Evolutionary conservation across 305 asterid species (phyloP).

Genomic region (Fraxinus velutina): DNA sequence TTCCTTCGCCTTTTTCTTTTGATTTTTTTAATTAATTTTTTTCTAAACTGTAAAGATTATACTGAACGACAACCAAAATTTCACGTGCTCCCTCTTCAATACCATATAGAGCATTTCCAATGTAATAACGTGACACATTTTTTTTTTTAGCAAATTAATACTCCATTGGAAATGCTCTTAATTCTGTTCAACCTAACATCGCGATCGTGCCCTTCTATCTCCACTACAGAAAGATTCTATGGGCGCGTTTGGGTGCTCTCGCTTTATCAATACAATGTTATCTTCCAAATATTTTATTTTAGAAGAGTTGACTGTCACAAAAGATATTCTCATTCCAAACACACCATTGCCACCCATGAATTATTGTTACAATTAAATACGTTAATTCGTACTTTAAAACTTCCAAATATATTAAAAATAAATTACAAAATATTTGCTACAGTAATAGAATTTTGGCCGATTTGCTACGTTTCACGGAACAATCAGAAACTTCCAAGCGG

Average conservation of each 20-base stretch:
- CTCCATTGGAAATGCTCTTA: too few relatives aligned
- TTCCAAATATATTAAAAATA: neutral
- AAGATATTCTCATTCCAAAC: neutral
- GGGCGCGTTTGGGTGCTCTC: neutral
- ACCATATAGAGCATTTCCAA: too few relatives aligned
- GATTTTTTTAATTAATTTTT: too few relatives aligned
- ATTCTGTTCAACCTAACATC: too few relatives aligned
- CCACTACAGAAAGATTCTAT: neutral
- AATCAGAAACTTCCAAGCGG: constrained; percentile 4
- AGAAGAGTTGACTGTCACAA: neutral
- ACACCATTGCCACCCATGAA: neutral
- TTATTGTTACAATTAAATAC: neutral
- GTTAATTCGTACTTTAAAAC: neutral
- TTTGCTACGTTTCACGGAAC: neutral
- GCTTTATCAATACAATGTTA: neutral
- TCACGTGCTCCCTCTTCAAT: too few relatives aligned
- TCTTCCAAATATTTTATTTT: neutral
- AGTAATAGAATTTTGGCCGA: neutral
- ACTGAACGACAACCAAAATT: too few relatives aligned
- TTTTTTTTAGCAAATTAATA: too few relatives aligned
- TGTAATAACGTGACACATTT: too few relatives aligned
- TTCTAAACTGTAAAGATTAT: too few relatives aligned
- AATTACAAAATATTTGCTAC: neutral
- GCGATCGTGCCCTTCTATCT: neutral
- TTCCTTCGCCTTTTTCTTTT: too few relatives aligned